Conservation (phyloP, 495 filamentous ascomycete species). For the Amniculicola lignicola region DNA sequence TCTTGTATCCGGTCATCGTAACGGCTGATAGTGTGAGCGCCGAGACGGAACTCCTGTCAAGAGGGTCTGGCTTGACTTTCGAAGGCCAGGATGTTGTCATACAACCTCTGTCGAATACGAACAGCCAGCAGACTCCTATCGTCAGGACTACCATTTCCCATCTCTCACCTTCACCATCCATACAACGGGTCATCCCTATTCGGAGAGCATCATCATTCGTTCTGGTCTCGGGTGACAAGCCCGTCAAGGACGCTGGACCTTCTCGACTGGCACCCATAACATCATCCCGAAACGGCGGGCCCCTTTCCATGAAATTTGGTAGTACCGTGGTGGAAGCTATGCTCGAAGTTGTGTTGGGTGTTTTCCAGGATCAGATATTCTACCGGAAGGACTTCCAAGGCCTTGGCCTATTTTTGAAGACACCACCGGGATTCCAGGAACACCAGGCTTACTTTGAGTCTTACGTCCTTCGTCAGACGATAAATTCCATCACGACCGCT, state of each 20-base stretch:
- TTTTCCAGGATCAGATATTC: conserved; percentile 81
- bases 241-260: conserved; percentile 44
- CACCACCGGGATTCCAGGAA: conserved; percentile 86
- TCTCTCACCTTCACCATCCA: conserved; percentile 46
- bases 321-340: conserved; percentile 72
- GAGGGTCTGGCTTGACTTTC: conserved; percentile 74
- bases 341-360: conserved; percentile 67
- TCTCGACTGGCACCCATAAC: conserved; percentile 59
- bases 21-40: conserved; percentile 77
- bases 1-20: conserved; percentile 80
- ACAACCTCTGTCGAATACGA: conserved; percentile 62
- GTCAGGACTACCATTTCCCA: conserved; percentile 67
- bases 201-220: conserved; percentile 86
- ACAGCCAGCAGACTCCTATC: conserved; percentile 54
- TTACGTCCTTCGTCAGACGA: conserved; percentile 72
- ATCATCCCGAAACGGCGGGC: conserved; percentile 53
- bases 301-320: conserved; percentile 51
- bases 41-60: conserved; percentile 76
- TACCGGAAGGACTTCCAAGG: conserved; percentile 85
- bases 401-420: conserved; percentile 81
- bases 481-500: conserved; percentile 65
- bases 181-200: conserved; percentile 54
- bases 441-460: conserved; percentile 94
- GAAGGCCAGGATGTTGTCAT: conserved; percentile 82
- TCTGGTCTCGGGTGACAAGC: conserved; percentile 70